These are phyloP conservation scores for Ophiocordyceps camponoti-leonardi DNA, from an alignment of 2,329 filamentous ascomycete species.

Conservation along the genomic window DNA sequence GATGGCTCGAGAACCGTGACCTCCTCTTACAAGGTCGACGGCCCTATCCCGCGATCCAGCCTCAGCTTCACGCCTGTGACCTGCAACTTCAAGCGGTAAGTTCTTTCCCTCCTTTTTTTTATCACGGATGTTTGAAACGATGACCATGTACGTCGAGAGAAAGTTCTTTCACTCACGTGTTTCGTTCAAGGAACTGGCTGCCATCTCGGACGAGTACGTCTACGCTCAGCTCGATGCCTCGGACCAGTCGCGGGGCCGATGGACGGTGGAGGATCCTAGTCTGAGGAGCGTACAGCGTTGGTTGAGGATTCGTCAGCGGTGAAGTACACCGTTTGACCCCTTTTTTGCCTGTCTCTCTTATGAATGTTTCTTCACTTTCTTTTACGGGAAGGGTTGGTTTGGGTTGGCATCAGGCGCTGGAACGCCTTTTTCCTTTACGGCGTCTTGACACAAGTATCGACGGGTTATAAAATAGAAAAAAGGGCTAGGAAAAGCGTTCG, in stretches of 20 bases:
- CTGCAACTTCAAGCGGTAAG: slow-evolving; percentile 35
- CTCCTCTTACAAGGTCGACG: slow-evolving; percentile 33
- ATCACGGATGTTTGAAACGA: no score
- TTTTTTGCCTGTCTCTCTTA: neutral
- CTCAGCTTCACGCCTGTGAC: slow-evolving; percentile 35
- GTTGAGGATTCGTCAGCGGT: slow-evolving; percentile 24
- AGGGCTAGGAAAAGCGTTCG: no score
- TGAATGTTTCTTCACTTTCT: no score
- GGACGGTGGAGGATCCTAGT: slow-evolving; percentile 45
- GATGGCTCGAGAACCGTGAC: slow-evolving; percentile 39
- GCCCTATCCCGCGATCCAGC: slow-evolving; percentile 27
- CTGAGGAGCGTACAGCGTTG: slow-evolving; percentile 40
- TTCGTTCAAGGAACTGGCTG: slow-evolving; percentile 39
- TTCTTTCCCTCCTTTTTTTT: slow-evolving; percentile 3
- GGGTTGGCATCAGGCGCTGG: no score
- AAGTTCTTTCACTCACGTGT: no score
- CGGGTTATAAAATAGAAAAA: no score
- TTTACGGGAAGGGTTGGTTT: no score
- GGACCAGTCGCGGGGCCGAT: slow-evolving; percentile 39
- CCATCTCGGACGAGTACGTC: slow-evolving; percentile 40
- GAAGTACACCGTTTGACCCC: neutral
- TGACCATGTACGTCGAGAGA: no score
- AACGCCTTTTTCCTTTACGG: neutral
- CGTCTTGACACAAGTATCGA: no score
- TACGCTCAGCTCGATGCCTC: slow-evolving; percentile 36